A percentile compares a stretch with the other conserved stretches of the same genome.
These are phyloP conservation scores for Pleurotus cornucopiae DNA, from an alignment of 768 basidiomycete genomes.

Conservation along the genomic window DNA sequence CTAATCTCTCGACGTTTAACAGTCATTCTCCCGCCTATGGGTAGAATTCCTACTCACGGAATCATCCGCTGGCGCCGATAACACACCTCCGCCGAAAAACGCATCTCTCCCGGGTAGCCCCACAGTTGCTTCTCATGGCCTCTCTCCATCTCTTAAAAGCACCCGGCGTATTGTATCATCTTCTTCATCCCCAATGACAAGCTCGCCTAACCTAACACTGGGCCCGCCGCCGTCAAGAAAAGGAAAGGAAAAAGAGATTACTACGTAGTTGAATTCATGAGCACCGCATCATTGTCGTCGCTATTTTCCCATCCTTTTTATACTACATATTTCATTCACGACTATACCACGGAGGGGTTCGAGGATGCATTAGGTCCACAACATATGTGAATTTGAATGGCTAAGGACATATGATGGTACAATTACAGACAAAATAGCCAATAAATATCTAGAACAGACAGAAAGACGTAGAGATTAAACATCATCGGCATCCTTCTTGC, in stretches of 20 bases:
- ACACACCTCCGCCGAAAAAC: constrained; percentile 21
- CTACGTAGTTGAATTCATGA: background rate
- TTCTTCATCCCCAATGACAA: constrained; percentile 22
- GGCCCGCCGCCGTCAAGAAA: constrained; percentile 18
- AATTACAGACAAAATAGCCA: constrained; percentile 5
- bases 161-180: constrained; percentile 20
- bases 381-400: background rate
- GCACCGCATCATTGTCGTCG: background rate
- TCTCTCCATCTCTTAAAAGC: constrained; percentile 13
- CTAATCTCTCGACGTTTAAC: background rate
- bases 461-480: constrained; percentile 23
- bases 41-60: constrained; percentile 98
- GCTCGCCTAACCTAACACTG: constrained; percentile 29
- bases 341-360: no score
- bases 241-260: constrained; percentile 23
- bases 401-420: background rate
- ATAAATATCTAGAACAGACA: constrained; percentile 7
- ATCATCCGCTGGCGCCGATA: constrained; percentile 47
- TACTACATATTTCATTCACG: background rate
- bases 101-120: constrained; percentile 33
- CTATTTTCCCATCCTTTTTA: background rate
- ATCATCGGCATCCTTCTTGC: constrained; percentile 45
- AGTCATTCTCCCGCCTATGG: constrained; percentile 98
- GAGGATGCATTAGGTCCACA: no score
- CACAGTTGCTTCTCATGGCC: constrained; percentile 9